Evolutionary conservation across 2,329 filamentous ascomycete species (phyloP), one percentile per base, ranked within the genome.

Genomic region (Aspergillus latus): DNA sequence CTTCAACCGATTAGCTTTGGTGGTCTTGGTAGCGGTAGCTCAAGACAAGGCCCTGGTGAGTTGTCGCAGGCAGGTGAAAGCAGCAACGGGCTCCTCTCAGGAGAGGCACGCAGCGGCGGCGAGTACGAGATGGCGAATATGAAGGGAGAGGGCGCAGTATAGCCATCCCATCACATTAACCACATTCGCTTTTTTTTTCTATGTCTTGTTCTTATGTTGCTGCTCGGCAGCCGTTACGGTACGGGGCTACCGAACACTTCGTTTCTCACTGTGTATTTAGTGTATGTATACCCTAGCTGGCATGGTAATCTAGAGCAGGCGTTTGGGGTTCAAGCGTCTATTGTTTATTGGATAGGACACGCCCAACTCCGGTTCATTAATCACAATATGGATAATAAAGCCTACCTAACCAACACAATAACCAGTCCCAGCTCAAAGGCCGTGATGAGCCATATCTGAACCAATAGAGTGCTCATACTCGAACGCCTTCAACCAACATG

Each of bases 1-100:
- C 77, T 99, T 54, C 83, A 86, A 67, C 93, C 94, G 9, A 95
- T 97, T 65, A 88, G 84, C 57, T 97, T 97, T 29, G 88, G 88
- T 16, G 88, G 88, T 2, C 66, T 68, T n/a, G 64, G 60, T 9
- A 59, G 62, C 37, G 64, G 61, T 34, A 64, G 56, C 32, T 46
- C 57, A 26, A 54, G 55, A 13, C 55, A 60, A 13, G 58, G 60
- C 3, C 61, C 60, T 34, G 40, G 60, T 15, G 40, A 56, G 6
- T 52, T 59, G 11, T 48, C 53, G 1, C 56, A 49, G 21, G 51
- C 16, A 6, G 53, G 46, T 43, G 57, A 49, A 11, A 62, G 67
- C 46, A 61, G 59, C 13, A 63, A 64, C 39, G 63, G 64, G 2
- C 63, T 63, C 15, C 48, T 52, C 30, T 64, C 66, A 48, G 69